A percentile compares a stretch with the other conserved stretches of the same genome.
Evolutionary conservation across 2,329 filamentous ascomycete species (phyloP).

Genomic region (Ceratocystis huliohia): DNA sequence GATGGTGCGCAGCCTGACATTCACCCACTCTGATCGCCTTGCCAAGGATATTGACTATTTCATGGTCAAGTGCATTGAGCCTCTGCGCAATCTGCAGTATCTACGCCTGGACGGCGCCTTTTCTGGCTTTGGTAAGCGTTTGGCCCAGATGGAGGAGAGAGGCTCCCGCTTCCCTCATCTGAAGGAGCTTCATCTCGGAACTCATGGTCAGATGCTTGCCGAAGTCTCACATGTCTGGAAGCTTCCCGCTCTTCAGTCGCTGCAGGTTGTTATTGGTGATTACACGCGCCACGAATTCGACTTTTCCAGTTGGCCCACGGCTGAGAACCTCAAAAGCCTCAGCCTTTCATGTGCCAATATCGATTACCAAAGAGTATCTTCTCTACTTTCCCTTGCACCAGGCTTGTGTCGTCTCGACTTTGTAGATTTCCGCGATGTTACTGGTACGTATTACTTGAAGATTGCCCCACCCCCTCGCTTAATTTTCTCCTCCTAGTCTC

Average conservation of each 20-base stretch:
- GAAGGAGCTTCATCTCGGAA: constrained; percentile 10
- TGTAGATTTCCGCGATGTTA: constrained; percentile 15
- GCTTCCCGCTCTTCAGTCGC: constrained; percentile 8
- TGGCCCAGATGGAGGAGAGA: constrained; percentile 4
- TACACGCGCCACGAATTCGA: constrained; percentile 13
- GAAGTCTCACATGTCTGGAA: constrained; percentile 12
- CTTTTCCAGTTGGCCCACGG: constrained; percentile 5
- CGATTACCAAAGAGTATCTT: constrained; percentile 16
- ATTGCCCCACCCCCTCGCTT: not conserved
- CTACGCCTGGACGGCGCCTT: constrained; percentile 14
- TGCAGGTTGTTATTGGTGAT: constrained; percentile 14
- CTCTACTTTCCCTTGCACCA: constrained; percentile 13
- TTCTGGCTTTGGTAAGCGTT: constrained; percentile 12
- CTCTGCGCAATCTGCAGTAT: constrained; percentile 12
- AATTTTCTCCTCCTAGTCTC: not conserved
- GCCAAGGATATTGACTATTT: constrained; percentile 12
- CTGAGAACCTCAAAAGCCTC: constrained; percentile 3
- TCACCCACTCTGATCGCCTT: not conserved
- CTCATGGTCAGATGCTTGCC: constrained; percentile 11
- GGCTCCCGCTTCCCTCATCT: constrained; percentile 13
- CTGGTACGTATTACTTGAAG: constrained; percentile 9
- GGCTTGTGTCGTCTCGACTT: constrained; percentile 14
- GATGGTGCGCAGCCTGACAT: constrained; percentile 16
- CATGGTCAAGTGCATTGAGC: constrained; percentile 18
- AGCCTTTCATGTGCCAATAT: constrained; percentile 11